Base-by-base conservation (phyloP, 2,329 filamentous ascomycete species). In the Pestalotiopsis sp. region DNA sequence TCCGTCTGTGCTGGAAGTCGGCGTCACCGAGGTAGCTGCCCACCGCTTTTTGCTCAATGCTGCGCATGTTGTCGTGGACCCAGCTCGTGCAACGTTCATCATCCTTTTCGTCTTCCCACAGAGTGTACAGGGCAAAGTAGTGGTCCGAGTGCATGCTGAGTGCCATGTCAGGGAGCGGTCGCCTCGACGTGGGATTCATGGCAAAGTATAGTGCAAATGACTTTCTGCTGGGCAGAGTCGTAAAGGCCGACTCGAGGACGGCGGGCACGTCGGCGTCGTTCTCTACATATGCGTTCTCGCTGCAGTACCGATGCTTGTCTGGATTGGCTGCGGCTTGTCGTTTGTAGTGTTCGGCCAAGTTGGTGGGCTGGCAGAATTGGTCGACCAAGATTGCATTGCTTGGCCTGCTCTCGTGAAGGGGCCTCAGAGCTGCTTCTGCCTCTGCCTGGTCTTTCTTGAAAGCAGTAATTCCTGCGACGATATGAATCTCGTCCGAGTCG, bases 11-110 rank as follows among this genome's bases (percentile, higher is more conserved):
- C 73, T 84, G 83, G 69, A 88, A 88, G 73, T 88, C 86, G 0
- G 84, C 79, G 70, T 88, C 86, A 9, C 86, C 87, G 1, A 88
- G 76, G 71, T 88, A 88, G n/a, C 83, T 82, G 1, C 86, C 87
- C 1, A 80, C 82, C 4, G 79, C 79, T 58, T 83, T 76, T 31
- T 70, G 71, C 71, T 84, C 81, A 1, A 86, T 76, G 6, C 73
- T 73, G 1, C 66, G 70, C 77, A 86, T 83, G 1, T 82, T 72
- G 27, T 78, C 70, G n/a, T 73, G 73, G 1, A 86, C 79, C 86
- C 86, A 88, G 1, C 57, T 70, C 38, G 76, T 75, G 73, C 82
- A 85, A n/a, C 71, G 70, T 0, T 72, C 74, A 69, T 88, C 86
- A 52, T 87, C 84, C 2, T 73, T 69, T 20, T 75, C 77, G 27